These are phyloP conservation scores for Amesomyces nigricolor DNA, from an alignment of 2,329 filamentous ascomycete species.

Conservation along the genomic window DNA sequence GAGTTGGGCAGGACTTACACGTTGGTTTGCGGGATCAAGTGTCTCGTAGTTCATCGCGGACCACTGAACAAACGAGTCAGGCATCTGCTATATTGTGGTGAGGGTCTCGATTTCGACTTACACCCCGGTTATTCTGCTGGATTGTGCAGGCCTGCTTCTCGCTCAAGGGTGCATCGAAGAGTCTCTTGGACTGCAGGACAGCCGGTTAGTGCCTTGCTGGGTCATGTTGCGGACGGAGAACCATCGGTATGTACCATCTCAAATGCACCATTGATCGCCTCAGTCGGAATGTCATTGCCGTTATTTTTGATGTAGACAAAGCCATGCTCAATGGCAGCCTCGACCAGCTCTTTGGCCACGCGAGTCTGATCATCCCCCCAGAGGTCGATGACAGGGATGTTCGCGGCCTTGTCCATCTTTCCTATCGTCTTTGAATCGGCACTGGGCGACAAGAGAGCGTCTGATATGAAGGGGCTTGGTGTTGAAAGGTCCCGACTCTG, in stretches of 20 bases:
- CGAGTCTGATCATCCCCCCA: constrained; percentile 51
- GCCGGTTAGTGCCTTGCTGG: not conserved
- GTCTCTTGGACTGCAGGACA: constrained; percentile 54
- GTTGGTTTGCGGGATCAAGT: constrained; percentile 76
- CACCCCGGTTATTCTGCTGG: constrained; percentile 70
- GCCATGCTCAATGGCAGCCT: constrained; percentile 75
- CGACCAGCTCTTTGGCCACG: constrained; percentile 64
- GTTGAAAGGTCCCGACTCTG: not conserved
- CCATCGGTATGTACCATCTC: constrained; percentile 49
- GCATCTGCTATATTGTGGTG: not conserved
- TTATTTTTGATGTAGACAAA: constrained; percentile 85
- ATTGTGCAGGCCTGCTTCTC: constrained; percentile 75
- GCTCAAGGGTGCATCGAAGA: constrained; percentile 64
- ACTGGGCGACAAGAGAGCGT: no score
- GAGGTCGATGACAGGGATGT: constrained; percentile 81
- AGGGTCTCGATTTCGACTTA: constrained; percentile 2
- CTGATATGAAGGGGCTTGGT: not conserved
- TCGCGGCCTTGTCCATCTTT: constrained; percentile 33
- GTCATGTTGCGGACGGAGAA: not conserved
- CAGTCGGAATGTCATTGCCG: constrained; percentile 59
- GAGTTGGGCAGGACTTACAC: constrained; percentile 43
- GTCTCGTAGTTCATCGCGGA: constrained; percentile 82
- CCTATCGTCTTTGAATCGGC: not conserved
- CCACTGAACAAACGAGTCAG: constrained; percentile 45
- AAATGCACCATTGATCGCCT: constrained; percentile 67